Evolutionary conservation across 805 yeast genomes (phyloP).

Genomic region (Cyberlindnera euphorbiae): DNA sequence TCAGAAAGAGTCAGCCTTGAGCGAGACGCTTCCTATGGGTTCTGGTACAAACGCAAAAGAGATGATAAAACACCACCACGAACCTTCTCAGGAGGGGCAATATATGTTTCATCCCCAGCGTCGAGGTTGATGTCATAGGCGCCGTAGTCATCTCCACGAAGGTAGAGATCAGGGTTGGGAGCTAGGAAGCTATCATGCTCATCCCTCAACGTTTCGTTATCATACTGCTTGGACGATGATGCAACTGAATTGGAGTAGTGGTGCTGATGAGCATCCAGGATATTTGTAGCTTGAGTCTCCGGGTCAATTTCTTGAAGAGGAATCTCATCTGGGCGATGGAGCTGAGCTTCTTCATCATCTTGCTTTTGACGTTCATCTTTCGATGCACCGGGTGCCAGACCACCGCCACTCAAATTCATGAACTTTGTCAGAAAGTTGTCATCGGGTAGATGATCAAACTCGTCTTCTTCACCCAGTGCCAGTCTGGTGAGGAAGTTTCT

Average conservation of each 20-base stretch:
- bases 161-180: slow-evolving; percentile 41
- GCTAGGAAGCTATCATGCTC: slow-evolving; percentile 26
- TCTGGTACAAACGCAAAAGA: slow-evolving; percentile 63
- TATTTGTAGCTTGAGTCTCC: slow-evolving; percentile 22
- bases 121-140: slow-evolving; percentile 27
- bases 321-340: slow-evolving; percentile 29
- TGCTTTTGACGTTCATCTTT: slow-evolving; percentile 14
- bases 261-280: not conserved
- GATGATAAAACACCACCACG: slow-evolving; percentile 86
- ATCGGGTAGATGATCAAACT: slow-evolving; percentile 24
- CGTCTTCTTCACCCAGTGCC: slow-evolving; percentile 20
- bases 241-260: slow-evolving; percentile 1
- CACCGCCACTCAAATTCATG: slow-evolving; percentile 30
- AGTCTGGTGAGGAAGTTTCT: slow-evolving; percentile 11
- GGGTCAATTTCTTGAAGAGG: slow-evolving; percentile 42
- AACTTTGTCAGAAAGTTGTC: slow-evolving; percentile 27
- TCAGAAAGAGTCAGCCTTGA: slow-evolving; percentile 20
- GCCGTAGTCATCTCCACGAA: slow-evolving; percentile 22
- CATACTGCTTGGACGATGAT: slow-evolving; percentile 5
- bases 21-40: slow-evolving; percentile 27
- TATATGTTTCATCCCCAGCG: slow-evolving; percentile 35
- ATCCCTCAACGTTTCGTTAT: slow-evolving; percentile 17
- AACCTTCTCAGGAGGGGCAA: slow-evolving; percentile 60
- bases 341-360: slow-evolving; percentile 35
- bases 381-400: slow-evolving; percentile 32